Conservation (phyloP, 2,329 filamentous ascomycete species). For the Ceratocystis albifundus region DNA sequence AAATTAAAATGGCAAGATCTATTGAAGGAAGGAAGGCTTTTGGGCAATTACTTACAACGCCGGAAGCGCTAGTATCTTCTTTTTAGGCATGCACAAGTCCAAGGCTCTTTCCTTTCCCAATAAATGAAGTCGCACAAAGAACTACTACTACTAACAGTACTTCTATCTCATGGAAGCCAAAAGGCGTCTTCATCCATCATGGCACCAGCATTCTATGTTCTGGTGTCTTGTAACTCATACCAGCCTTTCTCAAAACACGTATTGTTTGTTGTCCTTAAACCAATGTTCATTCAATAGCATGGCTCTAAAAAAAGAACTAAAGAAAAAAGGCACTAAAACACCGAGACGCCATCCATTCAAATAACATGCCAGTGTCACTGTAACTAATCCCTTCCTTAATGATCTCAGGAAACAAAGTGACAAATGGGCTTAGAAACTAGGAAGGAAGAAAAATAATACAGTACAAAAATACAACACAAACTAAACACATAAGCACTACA, state of each 20-base stretch:
- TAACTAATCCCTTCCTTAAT: background rate
- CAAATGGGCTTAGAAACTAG: background rate
- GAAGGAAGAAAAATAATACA: background rate
- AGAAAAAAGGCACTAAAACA: background rate
- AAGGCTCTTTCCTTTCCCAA: background rate
- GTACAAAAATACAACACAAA: background rate
- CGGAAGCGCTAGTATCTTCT: background rate
- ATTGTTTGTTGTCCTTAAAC: background rate
- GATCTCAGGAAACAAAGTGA: slow-evolving; percentile 3
- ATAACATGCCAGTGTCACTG: slow-evolving; percentile 8
- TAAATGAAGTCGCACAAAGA: background rate
- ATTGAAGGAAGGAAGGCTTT: background rate
- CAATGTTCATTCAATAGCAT: background rate
- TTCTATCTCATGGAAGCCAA: no score
- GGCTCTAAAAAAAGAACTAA: background rate
- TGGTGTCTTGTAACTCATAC: background rate
- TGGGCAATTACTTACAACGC: background rate
- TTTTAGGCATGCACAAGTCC: background rate
- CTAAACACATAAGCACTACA: background rate
- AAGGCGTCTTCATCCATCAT: background rate
- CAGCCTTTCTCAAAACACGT: background rate
- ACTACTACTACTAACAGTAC: no score
- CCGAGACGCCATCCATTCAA: background rate
- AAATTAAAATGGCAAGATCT: background rate
- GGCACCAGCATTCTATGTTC: background rate